Percentiles rank a stretch among this genome's conserved stretches.
phyloP scores from a whole-genome alignment of 345 rosid genomes.

The Linum lewisii region DNA sequence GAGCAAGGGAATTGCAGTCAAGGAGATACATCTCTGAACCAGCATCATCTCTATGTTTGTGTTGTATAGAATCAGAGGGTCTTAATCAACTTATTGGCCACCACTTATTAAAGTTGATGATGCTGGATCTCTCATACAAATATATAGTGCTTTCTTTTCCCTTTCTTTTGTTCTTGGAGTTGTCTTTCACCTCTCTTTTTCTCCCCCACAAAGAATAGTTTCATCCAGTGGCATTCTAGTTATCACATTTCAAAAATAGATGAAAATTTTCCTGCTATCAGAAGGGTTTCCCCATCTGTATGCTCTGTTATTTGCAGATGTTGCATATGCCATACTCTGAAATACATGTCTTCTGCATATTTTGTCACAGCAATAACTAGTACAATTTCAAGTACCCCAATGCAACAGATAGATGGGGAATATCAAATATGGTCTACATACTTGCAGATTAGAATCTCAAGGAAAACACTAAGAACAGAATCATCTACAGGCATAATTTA shows the following conservation, averaged over 20 bases:
- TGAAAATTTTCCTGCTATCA: too few relatives aligned
- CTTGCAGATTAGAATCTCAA: too few relatives aligned
- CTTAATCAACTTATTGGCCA: slow-evolving; percentile 12
- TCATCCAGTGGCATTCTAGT: background rate
- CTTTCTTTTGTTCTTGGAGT: background rate
- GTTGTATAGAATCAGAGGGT: slow-evolving; percentile 23
- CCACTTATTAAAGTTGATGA: slow-evolving; percentile 9
- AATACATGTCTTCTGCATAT: background rate
- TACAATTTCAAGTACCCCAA: background rate
- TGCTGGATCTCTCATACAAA: slow-evolving; percentile 22
- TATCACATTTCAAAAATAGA: too few relatives aligned
- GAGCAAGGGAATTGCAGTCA: slow-evolving; percentile 8
- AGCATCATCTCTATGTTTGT: slow-evolving; percentile 17
- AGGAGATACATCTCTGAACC: slow-evolving; percentile 13
- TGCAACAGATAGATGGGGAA: too few relatives aligned
- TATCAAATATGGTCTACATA: too few relatives aligned
- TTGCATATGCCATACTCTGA: background rate
- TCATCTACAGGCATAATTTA: too few relatives aligned
- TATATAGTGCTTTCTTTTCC: slow-evolving; percentile 12
- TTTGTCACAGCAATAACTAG: background rate
- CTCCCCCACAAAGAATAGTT: background rate
- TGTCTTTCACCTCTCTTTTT: background rate
- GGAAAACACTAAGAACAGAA: too few relatives aligned
- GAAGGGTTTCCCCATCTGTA: too few relatives aligned
- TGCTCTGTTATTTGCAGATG: background rate